Evolutionary conservation across 2,329 filamentous ascomycete genomes (phyloP).

Genomic region (Fusarium tanahbumbuense): DNA sequence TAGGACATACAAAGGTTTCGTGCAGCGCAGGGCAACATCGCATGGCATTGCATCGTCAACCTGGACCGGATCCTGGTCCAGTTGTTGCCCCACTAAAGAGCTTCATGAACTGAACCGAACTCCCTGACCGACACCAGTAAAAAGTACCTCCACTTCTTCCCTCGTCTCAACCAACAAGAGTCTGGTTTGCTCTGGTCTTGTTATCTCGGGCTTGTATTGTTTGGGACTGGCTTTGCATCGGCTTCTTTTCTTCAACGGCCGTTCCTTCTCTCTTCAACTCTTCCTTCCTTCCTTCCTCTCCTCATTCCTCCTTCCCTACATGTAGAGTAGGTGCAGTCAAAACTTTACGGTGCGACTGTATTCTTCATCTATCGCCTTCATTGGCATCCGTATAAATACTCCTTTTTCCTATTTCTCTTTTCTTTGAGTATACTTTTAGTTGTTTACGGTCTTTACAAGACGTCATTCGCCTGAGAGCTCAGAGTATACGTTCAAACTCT

Average conservation of each 20-base stretch:
- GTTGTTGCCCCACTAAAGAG: constrained; percentile 29
- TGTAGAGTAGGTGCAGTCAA: constrained; percentile 7
- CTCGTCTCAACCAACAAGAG: constrained; percentile 22
- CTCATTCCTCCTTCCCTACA: constrained; percentile 16
- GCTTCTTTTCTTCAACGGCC: constrained; percentile 27
- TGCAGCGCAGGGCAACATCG: constrained; percentile 12
- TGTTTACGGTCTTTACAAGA: constrained; percentile 25
- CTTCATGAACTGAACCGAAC: constrained; percentile 11
- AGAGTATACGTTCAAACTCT: constrained; percentile 16
- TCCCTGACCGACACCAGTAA: constrained; percentile 18
- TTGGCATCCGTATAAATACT: not conserved
- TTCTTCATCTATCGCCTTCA: constrained; percentile 3
- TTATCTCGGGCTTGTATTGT: constrained; percentile 23
- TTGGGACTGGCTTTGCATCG: constrained; percentile 6
- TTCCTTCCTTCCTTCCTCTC: constrained; percentile 6
- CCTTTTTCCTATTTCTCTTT: not conserved
- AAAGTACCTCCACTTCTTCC: constrained; percentile 28
- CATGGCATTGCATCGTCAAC: constrained; percentile 14
- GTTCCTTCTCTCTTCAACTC: constrained; percentile 34
- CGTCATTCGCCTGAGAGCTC: constrained; percentile 13
- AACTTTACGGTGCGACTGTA: constrained; percentile 8
- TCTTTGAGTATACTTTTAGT: constrained; percentile 19
- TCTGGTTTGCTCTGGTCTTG: constrained; percentile 13
- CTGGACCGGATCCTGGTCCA: constrained; percentile 10
- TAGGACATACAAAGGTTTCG: constrained; percentile 4